Percentiles rank a stretch among this genome's conserved stretches.
These are phyloP conservation scores for Cylindrodendrum hubeiense DNA, from an alignment of 2,329 filamentous ascomycete species.

Conservation along the genomic window DNA sequence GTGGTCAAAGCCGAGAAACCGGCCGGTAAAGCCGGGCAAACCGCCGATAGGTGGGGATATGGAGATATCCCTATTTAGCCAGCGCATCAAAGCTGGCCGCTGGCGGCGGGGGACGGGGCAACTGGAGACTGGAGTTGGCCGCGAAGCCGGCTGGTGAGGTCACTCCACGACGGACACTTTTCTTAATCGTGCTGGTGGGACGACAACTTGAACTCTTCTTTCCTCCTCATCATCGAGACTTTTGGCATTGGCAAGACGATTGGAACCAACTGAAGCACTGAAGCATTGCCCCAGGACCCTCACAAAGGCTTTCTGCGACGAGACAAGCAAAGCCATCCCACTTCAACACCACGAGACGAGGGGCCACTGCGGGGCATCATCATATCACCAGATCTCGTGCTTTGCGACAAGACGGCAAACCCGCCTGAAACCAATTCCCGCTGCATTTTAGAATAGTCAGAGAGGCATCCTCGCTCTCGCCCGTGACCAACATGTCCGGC, in stretches of 20 bases:
- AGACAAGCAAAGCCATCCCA: constrained; percentile 32
- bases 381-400: constrained; percentile 37
- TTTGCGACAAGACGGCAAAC: constrained; percentile 27
- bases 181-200: background rate
- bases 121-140: background rate
- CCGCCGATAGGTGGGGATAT: constrained; percentile 45
- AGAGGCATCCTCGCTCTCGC: background rate
- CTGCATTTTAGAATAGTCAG: background rate
- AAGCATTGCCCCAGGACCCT: background rate
- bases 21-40: constrained; percentile 26
- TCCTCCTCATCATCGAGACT: background rate
- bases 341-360: constrained; percentile 29
- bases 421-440: background rate
- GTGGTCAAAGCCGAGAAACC: constrained; percentile 9
- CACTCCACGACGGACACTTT: background rate
- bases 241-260: background rate
- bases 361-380: constrained; percentile 42
- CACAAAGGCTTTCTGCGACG: background rate
- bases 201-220: background rate
- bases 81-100: constrained; percentile 20
- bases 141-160: background rate
- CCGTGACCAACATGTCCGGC: constrained; percentile 58
- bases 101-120: no score
- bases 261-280: no score
- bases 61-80: constrained; percentile 25